phyloP scores from a whole-genome alignment of 306 rosid species.

The Hippophae rhamnoides region DNA sequence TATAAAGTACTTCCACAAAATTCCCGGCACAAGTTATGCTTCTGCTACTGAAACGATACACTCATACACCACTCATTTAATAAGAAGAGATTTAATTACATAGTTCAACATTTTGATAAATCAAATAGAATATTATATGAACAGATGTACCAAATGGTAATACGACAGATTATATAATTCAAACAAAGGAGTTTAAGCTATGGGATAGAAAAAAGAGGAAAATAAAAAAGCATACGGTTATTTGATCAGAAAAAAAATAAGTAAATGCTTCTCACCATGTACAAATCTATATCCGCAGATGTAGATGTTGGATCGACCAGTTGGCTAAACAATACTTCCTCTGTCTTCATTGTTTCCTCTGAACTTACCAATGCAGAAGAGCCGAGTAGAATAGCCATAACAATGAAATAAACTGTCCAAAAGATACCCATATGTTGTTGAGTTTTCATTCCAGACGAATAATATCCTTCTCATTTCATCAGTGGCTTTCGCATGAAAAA shows the following conservation, averaged over 20 bases:
- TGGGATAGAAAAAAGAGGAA: too few species aligned
- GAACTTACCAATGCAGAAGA: constrained; percentile 27
- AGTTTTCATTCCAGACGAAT: constrained; percentile 35
- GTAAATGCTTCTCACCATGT: constrained; percentile 47
- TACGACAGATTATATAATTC: too few species aligned
- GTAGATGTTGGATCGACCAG: constrained; percentile 44
- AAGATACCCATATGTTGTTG: constrained; percentile 38
- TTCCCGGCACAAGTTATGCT: too few species aligned
- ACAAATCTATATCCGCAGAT: constrained; percentile 39
- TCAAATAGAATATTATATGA: too few species aligned
- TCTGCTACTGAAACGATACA: too few species aligned
- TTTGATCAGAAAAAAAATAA: not conserved
- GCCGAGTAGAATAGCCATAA: constrained; percentile 39
- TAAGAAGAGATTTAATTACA: too few species aligned
- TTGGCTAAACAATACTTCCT: constrained; percentile 37
- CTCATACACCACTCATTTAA: too few species aligned
- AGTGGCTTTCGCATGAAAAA: constrained; percentile 28
- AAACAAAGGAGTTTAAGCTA: too few species aligned
- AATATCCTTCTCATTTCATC: constrained; percentile 43
- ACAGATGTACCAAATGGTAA: too few species aligned
- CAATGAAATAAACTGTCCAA: constrained; percentile 43
- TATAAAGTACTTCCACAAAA: too few species aligned
- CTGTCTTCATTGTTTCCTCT: constrained; percentile 30
- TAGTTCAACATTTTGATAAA: too few species aligned
- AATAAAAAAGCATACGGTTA: not conserved